A percentile compares a stretch with the other conserved stretches of the same genome.
These are phyloP conservation scores for Globisporangium ultimum DNA, from an alignment of 352 stramenopile species.

Conservation along the genomic window DNA sequence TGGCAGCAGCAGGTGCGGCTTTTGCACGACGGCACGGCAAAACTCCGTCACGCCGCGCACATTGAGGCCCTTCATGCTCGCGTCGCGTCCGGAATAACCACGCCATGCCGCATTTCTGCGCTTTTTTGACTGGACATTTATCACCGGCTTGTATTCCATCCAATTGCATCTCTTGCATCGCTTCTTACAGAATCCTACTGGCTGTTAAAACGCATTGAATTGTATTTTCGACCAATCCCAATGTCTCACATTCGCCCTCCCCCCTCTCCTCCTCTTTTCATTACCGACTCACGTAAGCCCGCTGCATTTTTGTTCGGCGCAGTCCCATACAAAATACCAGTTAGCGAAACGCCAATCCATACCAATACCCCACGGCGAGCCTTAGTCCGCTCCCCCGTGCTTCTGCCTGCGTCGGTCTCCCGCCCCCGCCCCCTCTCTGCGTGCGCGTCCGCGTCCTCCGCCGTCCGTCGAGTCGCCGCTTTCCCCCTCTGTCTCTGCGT, in stretches of 20 bases:
- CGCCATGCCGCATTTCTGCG: not conserved
- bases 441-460: too few relatives aligned
- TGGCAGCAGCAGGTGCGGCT: constrained; percentile 73
- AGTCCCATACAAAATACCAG: constrained; percentile 1
- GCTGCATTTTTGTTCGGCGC: not conserved
- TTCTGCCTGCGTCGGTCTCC: too few relatives aligned
- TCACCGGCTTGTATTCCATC: not conserved
- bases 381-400: too few relatives aligned
- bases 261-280: not conserved
- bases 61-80: constrained; percentile 69
- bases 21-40: constrained; percentile 62
- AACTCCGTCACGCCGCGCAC: constrained; percentile 77
- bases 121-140: constrained; percentile 15
- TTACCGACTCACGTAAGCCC: not conserved
- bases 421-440: not conserved
- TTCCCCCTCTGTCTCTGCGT: not conserved
- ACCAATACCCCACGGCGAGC: too few relatives aligned
- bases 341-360: not conserved
- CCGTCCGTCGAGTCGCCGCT: too few relatives aligned
- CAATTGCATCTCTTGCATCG: not conserved
- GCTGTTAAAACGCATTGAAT: not conserved
- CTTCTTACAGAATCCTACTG: not conserved
- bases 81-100: not conserved
- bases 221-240: constrained; percentile 6
- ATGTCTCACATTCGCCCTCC: too few relatives aligned